Base-by-base conservation (phyloP, 225 moss, liverwort and hornwort genomes). In the Anthoceros angustus region DNA sequence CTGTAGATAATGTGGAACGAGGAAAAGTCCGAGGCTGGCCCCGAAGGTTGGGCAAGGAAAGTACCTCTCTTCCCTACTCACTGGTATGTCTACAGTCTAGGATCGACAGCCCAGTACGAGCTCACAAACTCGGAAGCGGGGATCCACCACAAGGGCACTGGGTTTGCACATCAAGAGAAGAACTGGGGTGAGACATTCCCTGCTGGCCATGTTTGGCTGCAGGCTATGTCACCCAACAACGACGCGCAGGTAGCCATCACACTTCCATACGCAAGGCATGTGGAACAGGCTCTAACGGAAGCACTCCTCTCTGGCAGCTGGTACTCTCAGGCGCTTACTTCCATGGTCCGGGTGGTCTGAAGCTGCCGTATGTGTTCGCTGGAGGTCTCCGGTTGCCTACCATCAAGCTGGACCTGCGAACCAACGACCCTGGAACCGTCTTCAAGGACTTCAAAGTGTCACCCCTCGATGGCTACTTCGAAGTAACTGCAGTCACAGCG, bases 201-300 rank as follows among this genome's bases (percentile, higher is more conserved):
- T 69, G 81, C 83, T 0, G 92, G 89, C 14, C 92, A 93, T 76
- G 83, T 89, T 55, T 89, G 92, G 92, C 77, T 89, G 77, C 92
- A 93, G 74, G 89, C 78, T 5, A 78, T 85, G 65, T 71, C 83
- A 42, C 41, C 62, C 10, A 73, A 83, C 43, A 89, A 89, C 65
- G 78, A 79, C 11, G 72, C 74, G 42, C 86, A 89, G 83, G 89
- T 93, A 65, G 18, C 41, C 15, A 12, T 15, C 45, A 16, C 39
- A 23, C 32, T 7, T 15, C 62, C 25, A 63, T 10, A 8, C 9
- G n/a, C 8, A 21, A 9, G 8, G 61, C 42, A n/a, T n/a, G n/a
- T n/a, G n/a, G n/a, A n/a, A n/a, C n/a, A n/a, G n/a, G n/a, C n/a
- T n/a, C n/a, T n/a, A n/a, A n/a, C n/a, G n/a, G n/a, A n/a, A n/a